Evolutionary conservation across 352 stramenopile genomes (phyloP), one percentile per base, ranked within the genome.

Genomic region (Pythium aphanidermatum): DNA sequence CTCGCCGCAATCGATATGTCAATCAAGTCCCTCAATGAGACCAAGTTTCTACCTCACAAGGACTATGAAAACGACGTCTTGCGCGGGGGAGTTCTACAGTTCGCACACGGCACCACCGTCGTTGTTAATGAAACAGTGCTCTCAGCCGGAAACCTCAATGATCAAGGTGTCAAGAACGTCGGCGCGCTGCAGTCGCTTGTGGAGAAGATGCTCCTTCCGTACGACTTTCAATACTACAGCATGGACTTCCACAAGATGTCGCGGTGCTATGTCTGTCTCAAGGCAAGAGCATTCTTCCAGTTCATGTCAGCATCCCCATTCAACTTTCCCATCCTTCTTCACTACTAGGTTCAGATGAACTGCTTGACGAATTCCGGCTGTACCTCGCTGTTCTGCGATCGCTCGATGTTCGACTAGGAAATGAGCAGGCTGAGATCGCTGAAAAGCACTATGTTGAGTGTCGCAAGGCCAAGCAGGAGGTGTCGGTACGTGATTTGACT

Each of bases 161-260:
- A 82, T 1, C 65, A 84, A 38, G 81, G 77, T 13, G 74, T 86
- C 12, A 82, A 80, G 55, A 92, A 92, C 32, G 49, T 92, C 23
- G 66, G 58, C 4, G 77, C 75, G 8, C 51, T 92, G 23, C 71
- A 89, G 53, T 76, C 73, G 6, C 64, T 92, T 12, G 65, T 90
- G 2, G 62, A 70, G 21, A 88, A 86, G 54, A 80, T 89, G 73
- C 50, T 88, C 20, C 60, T 92, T 14, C 71, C 75, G 11, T 92
- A 92, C 47, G 81, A 92, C 34, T 92, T 92, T 32, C 70, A 86
- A 40, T 92, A 73, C 41, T 92, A 88, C 63, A 79, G 66, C 35
- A 88, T 87, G 68, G 77, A 90, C 37, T 92, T 92, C 37, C 79
- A 1, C 77, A 88, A 41, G 76, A 92, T 24, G 70, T 86, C 41